phyloP scores from a whole-genome alignment of 768 basidiomycete genomes.

The Myochromella boudieri region DNA sequence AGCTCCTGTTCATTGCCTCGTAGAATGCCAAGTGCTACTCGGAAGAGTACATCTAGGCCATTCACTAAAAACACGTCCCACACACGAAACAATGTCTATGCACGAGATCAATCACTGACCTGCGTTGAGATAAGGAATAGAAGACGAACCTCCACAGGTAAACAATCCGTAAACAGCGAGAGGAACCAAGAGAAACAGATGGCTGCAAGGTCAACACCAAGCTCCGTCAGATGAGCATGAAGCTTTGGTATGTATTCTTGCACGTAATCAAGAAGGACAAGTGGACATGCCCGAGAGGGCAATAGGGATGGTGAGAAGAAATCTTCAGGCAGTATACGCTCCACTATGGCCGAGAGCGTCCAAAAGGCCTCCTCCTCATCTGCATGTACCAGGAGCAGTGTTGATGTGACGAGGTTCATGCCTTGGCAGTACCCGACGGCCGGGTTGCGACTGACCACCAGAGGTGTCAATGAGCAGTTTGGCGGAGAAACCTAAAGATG shows the following conservation, averaged over 20 bases:
- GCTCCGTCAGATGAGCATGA: constrained; percentile 67
- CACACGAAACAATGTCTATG: constrained; percentile 86
- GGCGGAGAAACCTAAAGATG: background rate
- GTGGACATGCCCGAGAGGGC: constrained; percentile 91
- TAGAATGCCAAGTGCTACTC: constrained; percentile 86
- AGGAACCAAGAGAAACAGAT: constrained; percentile 99
- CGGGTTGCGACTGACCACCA: constrained; percentile 72
- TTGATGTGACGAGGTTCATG: constrained; percentile 95
- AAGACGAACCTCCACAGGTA: constrained; percentile 80
- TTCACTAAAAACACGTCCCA: constrained; percentile 97
- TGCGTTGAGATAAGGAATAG: background rate
- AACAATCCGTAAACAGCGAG: constrained; percentile 92
- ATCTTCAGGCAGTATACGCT: constrained; percentile 84
- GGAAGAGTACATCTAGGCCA: constrained; percentile 87
- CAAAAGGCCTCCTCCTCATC: constrained; percentile 98
- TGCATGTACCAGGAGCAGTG: constrained; percentile 86
- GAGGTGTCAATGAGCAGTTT: constrained; percentile 1
- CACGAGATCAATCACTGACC: constrained; percentile 2
- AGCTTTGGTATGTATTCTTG: constrained; percentile 75
- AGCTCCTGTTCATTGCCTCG: constrained; percentile 84
- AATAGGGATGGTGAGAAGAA: constrained; percentile 93
- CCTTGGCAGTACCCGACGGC: constrained; percentile 93
- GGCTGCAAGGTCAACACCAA: constrained; percentile 88
- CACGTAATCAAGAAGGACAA: constrained; percentile 88
- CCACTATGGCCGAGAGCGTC: constrained; percentile 87